Evolutionary conservation across 2,329 filamentous ascomycete species (phyloP).

Genomic region (Clarireedia sp.): DNA sequence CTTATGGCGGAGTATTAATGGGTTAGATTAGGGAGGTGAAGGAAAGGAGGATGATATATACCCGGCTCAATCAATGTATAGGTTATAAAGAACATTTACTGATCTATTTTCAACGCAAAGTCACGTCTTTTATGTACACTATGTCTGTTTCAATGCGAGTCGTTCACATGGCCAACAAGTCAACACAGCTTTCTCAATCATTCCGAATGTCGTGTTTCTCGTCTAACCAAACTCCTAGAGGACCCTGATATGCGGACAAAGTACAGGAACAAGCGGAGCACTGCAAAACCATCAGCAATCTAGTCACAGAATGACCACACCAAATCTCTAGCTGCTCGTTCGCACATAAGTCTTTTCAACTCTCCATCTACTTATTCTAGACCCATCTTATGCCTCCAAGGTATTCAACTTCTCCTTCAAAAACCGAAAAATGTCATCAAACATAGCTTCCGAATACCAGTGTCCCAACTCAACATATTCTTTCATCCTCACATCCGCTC

Average conservation of each 20-base stretch:
- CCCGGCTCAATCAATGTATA: slow-evolving; percentile 13
- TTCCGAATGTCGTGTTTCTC: too few species aligned
- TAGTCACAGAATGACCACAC: too few species aligned
- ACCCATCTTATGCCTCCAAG: too few species aligned
- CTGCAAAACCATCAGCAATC: too few species aligned
- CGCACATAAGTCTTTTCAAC: too few species aligned
- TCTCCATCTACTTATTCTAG: too few species aligned
- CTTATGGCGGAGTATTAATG: slow-evolving; percentile 41
- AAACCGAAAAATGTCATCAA: slow-evolving; percentile 33
- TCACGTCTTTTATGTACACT: background rate
- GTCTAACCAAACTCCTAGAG: too few species aligned
- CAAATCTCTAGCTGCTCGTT: too few species aligned
- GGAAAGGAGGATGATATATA: slow-evolving; percentile 9
- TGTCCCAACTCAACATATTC: slow-evolving; percentile 37
- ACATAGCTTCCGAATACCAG: slow-evolving; percentile 38
- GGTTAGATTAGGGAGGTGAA: background rate
- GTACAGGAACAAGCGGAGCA: too few species aligned
- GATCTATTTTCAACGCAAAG: background rate
- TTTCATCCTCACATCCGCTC: slow-evolving; percentile 31
- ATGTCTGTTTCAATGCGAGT: background rate
- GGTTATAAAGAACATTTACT: background rate
- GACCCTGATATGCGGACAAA: too few species aligned
- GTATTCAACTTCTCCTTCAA: slow-evolving; percentile 16
- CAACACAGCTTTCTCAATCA: too few species aligned
- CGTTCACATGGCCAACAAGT: too few species aligned